Evolutionary conservation across 305 asterid species (phyloP).

Genomic region (Ilex paraguariensis): DNA sequence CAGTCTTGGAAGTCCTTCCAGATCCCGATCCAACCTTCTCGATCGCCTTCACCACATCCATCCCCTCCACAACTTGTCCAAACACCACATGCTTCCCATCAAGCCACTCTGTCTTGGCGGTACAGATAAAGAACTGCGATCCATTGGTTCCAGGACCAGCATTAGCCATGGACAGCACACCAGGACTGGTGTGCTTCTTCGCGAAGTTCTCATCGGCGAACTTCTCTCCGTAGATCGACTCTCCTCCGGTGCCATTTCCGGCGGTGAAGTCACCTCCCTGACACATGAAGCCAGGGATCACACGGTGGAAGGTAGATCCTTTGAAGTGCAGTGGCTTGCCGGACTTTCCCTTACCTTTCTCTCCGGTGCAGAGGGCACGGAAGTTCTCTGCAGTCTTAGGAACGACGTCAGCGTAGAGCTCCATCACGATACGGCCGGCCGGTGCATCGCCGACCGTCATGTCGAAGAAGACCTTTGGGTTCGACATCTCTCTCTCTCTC

Average conservation of each 20-base stretch:
- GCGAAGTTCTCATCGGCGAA: conserved; percentile 27
- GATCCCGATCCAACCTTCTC: conserved; percentile 25
- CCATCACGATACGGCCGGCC: conserved; percentile 28
- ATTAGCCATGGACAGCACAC: conserved; percentile 28
- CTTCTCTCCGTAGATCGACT: conserved; percentile 26
- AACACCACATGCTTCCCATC: conserved; percentile 29
- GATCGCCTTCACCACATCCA: conserved; percentile 21
- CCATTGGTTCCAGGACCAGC: conserved; percentile 31
- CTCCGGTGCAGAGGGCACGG: conserved; percentile 32
- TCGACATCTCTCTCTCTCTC: conserved; percentile 1
- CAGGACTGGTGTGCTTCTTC: conserved; percentile 23
- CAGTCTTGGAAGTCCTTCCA: conserved; percentile 27
- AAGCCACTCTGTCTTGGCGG: conserved; percentile 20
- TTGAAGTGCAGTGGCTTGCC: conserved; percentile 33
- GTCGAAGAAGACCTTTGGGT: conserved; percentile 31
- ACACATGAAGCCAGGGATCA: conserved; percentile 30
- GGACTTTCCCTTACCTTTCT: conserved; percentile 17
- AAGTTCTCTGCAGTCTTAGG: conserved; percentile 31
- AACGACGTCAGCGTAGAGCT: conserved; percentile 16
- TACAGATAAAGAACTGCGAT: conserved; percentile 25
- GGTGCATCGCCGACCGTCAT: conserved; percentile 24
- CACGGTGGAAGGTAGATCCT: conserved; percentile 28
- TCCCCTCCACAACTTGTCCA: conserved; percentile 23
- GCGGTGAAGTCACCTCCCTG: conserved; percentile 28
- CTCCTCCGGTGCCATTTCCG: conserved; percentile 21